Base-by-base conservation (phyloP, 352 stramenopile genomes). In the Peronospora belbahrii region DNA sequence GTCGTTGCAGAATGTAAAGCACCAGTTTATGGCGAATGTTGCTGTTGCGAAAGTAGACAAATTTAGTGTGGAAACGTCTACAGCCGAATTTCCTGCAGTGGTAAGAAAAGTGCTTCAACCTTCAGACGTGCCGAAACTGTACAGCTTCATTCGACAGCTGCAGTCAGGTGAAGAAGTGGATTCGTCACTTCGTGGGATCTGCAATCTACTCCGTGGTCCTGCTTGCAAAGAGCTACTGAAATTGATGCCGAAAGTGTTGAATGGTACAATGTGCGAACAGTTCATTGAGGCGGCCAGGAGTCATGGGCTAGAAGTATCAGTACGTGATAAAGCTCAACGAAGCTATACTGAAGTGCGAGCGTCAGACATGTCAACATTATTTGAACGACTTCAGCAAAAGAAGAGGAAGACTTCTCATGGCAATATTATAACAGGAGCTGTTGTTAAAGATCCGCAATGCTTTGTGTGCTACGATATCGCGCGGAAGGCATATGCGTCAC, bases 391-490 rank as follows among this genome's bases (percentile, higher is more conserved):
- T 42, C 63, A 89, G 41, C 72, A 85, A 27, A 77, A 80, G 34
- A 74, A 70, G 27, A 70, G 69, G 22, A 76, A 74, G 33, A 79
- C 70, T 15, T 46, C 72, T 9, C 49, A 70, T 8, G 35, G 42
- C 0, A 51, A 65, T 11, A 37, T 62, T 15, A 52, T 56, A 1
- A 68, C 67, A 13, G 78, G 60, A 25, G 68, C 74, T 11, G 49
- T 86, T 7, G 65, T 93, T 11, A 70, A 86, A 35, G 68, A 90
- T 22, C 82, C 82, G 2, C 82, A 93, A 56, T 93, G 82, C 36
- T 70, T 83, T 25, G 81, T 93, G 18, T 93, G 82, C 56, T 91
- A 87, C 48, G 79, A 93, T 31, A 83, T 92, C 23, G 70, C 74
- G 0, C 71, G 59, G 3, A 89, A 88, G 51, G 78, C 82, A 6